phyloP scores from a whole-genome alignment of 305 asterid species.

The Fraxinus baroniana region DNA sequence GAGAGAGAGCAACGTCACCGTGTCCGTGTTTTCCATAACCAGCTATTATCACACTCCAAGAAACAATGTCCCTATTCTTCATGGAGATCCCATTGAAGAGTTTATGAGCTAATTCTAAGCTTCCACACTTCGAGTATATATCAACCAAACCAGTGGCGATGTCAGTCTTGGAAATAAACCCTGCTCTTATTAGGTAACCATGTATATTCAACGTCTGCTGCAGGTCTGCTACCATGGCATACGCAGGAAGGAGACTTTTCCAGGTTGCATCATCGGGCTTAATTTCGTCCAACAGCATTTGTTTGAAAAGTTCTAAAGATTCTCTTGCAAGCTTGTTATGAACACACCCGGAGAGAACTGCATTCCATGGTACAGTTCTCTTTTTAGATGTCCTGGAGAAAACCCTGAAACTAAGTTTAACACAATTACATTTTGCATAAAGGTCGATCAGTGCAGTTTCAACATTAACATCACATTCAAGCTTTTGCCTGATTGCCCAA shows the following conservation, averaged over 20 bases:
- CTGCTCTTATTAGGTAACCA: constrained; percentile 62
- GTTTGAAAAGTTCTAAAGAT: constrained; percentile 67
- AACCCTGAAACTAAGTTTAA: constrained; percentile 50
- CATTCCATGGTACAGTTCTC: constrained; percentile 84
- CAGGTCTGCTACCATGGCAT: constrained; percentile 66
- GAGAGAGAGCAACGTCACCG: constrained; percentile 59
- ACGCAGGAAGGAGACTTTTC: constrained; percentile 87
- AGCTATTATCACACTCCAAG: constrained; percentile 79
- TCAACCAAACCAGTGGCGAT: constrained; percentile 75
- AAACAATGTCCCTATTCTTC: constrained; percentile 62
- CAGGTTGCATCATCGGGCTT: constrained; percentile 69
- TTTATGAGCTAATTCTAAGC: constrained; percentile 51
- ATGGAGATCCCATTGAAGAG: constrained; percentile 47
- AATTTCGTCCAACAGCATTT: constrained; percentile 56
- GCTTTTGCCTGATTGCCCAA: constrained; percentile 65
- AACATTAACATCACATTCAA: constrained; percentile 65
- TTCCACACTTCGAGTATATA: constrained; percentile 76
- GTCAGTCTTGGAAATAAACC: constrained; percentile 58
- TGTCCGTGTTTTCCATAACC: constrained; percentile 81
- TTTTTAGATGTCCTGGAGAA: constrained; percentile 55
- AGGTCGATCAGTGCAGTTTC: constrained; percentile 80
- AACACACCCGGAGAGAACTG: constrained; percentile 73
- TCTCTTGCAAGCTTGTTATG: constrained; percentile 53
- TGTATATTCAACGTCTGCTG: constrained; percentile 66
- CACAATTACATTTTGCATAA: constrained; percentile 65